Evolutionary conservation across 225 moss, liverwort and hornwort species (phyloP).

Genomic region (Antitrichia curtipendula): DNA sequence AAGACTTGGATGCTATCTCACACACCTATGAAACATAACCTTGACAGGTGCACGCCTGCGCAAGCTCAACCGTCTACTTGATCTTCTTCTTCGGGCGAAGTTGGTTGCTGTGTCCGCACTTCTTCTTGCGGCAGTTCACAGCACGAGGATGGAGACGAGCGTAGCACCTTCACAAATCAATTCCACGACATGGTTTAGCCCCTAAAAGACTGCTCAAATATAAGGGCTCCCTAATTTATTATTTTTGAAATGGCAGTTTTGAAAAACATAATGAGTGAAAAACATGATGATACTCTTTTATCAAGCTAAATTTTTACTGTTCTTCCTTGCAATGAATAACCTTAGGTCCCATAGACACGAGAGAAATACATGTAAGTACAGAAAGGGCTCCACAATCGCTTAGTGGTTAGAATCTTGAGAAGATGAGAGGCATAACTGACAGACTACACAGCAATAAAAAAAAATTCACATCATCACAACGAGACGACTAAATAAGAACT

Average conservation of each 20-base stretch:
- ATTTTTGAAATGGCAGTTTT: background rate
- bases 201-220: background rate
- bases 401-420: background rate
- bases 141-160: conserved; percentile 85
- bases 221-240: no score
- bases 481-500: background rate
- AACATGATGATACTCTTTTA: background rate
- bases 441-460: background rate
- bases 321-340: background rate
- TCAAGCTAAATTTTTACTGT: background rate
- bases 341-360: background rate
- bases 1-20: background rate
- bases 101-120: conserved; percentile 96
- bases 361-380: background rate
- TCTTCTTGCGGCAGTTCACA: conserved; percentile 90
- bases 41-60: background rate
- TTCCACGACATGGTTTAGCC: background rate
- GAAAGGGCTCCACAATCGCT: background rate
- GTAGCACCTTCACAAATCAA: conserved; percentile 49
- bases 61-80: conserved; percentile 30
- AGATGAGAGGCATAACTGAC: no score
- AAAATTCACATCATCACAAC: background rate
- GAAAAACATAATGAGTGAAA: no score
- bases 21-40: background rate
- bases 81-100: conserved; percentile 71